Base-by-base conservation (phyloP, 768 basidiomycete genomes). In the Suillus paluster region DNA sequence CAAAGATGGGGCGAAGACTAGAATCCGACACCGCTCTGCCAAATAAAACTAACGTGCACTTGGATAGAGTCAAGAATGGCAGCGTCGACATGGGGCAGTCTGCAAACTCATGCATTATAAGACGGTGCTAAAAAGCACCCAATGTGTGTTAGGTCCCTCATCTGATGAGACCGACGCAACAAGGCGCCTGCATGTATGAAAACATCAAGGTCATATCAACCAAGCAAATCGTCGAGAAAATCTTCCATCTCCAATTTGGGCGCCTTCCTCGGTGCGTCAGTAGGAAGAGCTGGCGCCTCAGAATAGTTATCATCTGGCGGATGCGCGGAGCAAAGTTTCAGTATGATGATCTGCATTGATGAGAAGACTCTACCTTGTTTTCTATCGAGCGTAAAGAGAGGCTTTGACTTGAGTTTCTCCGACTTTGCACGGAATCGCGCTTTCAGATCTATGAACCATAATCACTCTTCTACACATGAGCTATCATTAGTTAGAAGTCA, bases 181-280 rank as follows among this genome's bases (percentile, higher is more conserved):
- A n/a, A n/a, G n/a, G n/a, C n/a, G n/a, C n/a, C n/a, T n/a, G n/a
- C n/a, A n/a, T n/a, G n/a, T n/a, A n/a, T n/a, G n/a, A n/a, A n/a
- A n/a, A n/a, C n/a, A n/a, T n/a, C n/a, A 21, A 34, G 11, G 8
- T 57, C 44, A 23, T 77, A n/a, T n/a, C 71, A 83, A n/a, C 72
- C 71, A 10, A 91, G 68, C 4, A 91, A 70, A 41, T 90, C 88
- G 62, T 91, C 90, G 33, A 91, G 73, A 67, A 89, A 92, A 46
- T 86, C 87, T 72, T 91, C 83, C 87, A 92, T 86, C 57, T 86
- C 81, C 41, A 75, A 77, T 66, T 84, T 85, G n/a, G 81, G 77
- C 52, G 71, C 54, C 71, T 80, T 77, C 77, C 78, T 34, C 59
- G 69, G 46, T 5, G 58, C 15, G 25, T 79, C 78, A 0, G 74